A percentile compares a stretch with the other conserved stretches of the same genome.
Conservation (phyloP, 495 filamentous ascomycete genomes). For the Bacidia gigantensis region DNA sequence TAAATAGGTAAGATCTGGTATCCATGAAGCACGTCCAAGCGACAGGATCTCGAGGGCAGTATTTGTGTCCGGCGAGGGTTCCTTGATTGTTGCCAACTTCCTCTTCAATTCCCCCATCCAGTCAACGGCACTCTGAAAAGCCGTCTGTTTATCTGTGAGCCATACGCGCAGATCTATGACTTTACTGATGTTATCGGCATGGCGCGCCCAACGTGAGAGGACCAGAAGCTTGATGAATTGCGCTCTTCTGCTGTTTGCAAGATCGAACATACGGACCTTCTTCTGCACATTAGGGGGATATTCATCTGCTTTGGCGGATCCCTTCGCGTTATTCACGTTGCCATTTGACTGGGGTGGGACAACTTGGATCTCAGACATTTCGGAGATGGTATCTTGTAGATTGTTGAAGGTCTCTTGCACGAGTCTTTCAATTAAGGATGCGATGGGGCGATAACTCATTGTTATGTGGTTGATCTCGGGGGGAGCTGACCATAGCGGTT, state of each 20-base stretch:
- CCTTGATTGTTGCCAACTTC: slow-evolving; percentile 45
- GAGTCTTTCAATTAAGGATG: slow-evolving; percentile 55
- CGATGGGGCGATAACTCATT: slow-evolving; percentile 55
- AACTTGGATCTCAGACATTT: slow-evolving; percentile 51
- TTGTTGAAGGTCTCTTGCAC: slow-evolving; percentile 71
- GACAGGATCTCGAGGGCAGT: slow-evolving; percentile 77
- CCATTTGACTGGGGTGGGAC: slow-evolving; percentile 7
- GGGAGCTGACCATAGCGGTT: slow-evolving; percentile 32
- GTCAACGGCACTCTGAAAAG: slow-evolving; percentile 42
- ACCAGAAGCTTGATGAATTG: slow-evolving; percentile 86
- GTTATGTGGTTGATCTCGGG: slow-evolving; percentile 74
- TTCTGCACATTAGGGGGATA: slow-evolving; percentile 59
- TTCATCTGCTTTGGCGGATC: slow-evolving; percentile 41
- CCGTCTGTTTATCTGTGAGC: slow-evolving; percentile 42
- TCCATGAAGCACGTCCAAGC: slow-evolving; percentile 55
- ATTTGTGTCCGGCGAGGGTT: slow-evolving; percentile 78
- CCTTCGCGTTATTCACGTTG: slow-evolving; percentile 24
- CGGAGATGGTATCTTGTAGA: slow-evolving; percentile 53
- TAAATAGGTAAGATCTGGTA: slow-evolving; percentile 72
- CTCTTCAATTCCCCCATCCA: slow-evolving; percentile 56
- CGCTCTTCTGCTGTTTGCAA: slow-evolving; percentile 47
- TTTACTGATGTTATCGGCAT: slow-evolving; percentile 59
- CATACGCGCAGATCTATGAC: slow-evolving; percentile 74
- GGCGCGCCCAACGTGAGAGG: slow-evolving; percentile 73
- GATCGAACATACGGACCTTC: slow-evolving; percentile 63